phyloP scores from a whole-genome alignment of 129 eudicot genomes.

The Artemisia annua region DNA sequence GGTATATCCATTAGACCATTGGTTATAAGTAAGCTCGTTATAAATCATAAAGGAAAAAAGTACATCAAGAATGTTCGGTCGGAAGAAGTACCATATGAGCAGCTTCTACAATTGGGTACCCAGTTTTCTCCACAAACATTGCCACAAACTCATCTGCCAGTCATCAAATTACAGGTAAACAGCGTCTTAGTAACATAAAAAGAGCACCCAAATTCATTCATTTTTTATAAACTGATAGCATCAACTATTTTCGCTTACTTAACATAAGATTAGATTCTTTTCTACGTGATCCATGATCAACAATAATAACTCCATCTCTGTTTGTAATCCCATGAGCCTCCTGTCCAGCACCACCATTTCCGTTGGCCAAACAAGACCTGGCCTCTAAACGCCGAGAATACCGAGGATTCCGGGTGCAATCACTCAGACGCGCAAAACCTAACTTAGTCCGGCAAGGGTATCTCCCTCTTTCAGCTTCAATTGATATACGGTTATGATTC shows the following conservation, averaged over 20 bases:
- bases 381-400: slow-evolving; percentile 40
- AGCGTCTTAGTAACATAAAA: not conserved
- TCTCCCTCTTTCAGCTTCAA: slow-evolving; percentile 42
- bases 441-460: slow-evolving; percentile 29
- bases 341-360: slow-evolving; percentile 47
- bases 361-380: slow-evolving; percentile 48
- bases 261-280: slow-evolving; percentile 87
- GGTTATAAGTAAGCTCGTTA: slow-evolving; percentile 8
- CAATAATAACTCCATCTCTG: slow-evolving; percentile 78
- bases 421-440: slow-evolving; percentile 32
- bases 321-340: slow-evolving; percentile 43
- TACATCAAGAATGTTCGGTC: not conserved
- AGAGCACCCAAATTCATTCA: too few relatives aligned
- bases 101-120: slow-evolving; percentile 91
- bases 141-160: slow-evolving; percentile 82
- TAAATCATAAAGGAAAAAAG: slow-evolving; percentile 16
- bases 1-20: slow-evolving; percentile 3
- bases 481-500: slow-evolving; percentile 27
- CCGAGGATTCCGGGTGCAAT: slow-evolving; percentile 12
- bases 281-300: slow-evolving; percentile 94
- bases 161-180: slow-evolving; percentile 14
- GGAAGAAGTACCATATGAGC: slow-evolving; percentile 85
- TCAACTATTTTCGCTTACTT: slow-evolving; percentile 40
- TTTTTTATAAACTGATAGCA: not conserved
- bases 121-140: slow-evolving; percentile 78